Evolutionary conservation across 1,284 basidiomycete genomes (phyloP).

Genomic region (Cutaneotrichosporon cyanovorans): DNA sequence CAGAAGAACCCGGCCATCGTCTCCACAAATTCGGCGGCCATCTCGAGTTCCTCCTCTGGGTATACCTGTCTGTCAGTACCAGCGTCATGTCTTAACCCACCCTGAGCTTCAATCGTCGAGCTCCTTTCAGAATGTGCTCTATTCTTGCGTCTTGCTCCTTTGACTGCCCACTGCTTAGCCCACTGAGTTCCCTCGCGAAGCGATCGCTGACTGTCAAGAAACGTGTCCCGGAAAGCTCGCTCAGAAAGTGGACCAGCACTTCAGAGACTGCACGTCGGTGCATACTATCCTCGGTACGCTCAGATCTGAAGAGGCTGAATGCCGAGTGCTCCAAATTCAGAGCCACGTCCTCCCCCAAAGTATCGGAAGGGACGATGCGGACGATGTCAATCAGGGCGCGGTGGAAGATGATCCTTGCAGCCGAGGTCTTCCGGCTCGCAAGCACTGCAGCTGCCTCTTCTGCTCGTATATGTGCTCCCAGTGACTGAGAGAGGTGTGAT

Average conservation of each 20-base stretch:
- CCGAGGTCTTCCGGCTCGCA: constrained; percentile 65
- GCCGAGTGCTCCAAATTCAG: constrained; percentile 73
- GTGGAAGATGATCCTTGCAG: constrained; percentile 80
- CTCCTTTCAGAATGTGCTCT: constrained; percentile 70
- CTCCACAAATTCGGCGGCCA: constrained; percentile 85
- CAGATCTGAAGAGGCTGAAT: constrained; percentile 73
- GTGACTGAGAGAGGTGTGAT: constrained; percentile 31
- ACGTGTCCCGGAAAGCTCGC: constrained; percentile 70
- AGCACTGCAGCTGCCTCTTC: constrained; percentile 57
- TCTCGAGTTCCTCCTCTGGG: constrained; percentile 87
- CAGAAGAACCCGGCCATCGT: constrained; percentile 73
- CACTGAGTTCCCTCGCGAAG: constrained; percentile 69
- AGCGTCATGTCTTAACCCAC: constrained; percentile 43
- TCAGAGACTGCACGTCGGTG: constrained; percentile 75
- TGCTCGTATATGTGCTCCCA: constrained; percentile 34
- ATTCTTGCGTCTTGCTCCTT: constrained; percentile 72
- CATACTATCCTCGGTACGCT: constrained; percentile 53
- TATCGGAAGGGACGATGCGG: constrained; percentile 62
- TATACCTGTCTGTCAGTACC: constrained; percentile 58
- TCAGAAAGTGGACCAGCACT: constrained; percentile 71
- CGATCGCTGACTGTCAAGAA: constrained; percentile 82
- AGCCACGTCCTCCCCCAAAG: constrained; percentile 66
- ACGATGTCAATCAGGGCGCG: constrained; percentile 72
- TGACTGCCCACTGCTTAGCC: constrained; percentile 61
- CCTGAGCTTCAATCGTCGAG: constrained; percentile 72